A percentile compares a stretch with the other conserved stretches of the same genome.
phyloP scores from a whole-genome alignment of 345 rosid species.

The Ceriops tagal region DNA sequence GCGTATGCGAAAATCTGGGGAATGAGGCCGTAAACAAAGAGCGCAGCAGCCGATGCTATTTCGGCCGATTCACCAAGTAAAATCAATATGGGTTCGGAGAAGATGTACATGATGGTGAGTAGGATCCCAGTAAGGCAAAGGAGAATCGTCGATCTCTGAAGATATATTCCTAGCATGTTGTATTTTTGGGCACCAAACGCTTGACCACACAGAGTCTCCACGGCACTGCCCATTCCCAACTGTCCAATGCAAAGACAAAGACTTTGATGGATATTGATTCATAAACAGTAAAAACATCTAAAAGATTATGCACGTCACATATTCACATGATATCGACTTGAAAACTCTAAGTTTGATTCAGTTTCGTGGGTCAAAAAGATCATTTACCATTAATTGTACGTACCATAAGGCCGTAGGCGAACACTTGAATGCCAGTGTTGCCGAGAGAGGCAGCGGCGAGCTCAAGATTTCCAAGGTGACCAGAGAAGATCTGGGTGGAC shows the following conservation, averaged over 20 bases:
- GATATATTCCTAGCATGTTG: constrained; percentile 64
- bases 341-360: no score
- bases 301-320: no score
- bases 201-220: constrained; percentile 80
- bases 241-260: background rate
- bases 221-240: constrained; percentile 68
- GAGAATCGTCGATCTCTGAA: constrained; percentile 63
- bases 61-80: constrained; percentile 48
- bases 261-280: background rate
- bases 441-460: constrained; percentile 30
- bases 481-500: constrained; percentile 23
- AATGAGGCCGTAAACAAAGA: constrained; percentile 34
- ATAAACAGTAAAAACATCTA: no score
- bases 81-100: constrained; percentile 46
- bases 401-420: constrained; percentile 22
- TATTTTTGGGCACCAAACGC: constrained; percentile 69
- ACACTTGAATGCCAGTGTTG: constrained; percentile 21
- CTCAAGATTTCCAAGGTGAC: constrained; percentile 26
- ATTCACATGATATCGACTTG: no score
- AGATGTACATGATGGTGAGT: constrained; percentile 43
- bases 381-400: background rate
- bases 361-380: background rate
- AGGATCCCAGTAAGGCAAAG: constrained; percentile 46
- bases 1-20: constrained; percentile 33
- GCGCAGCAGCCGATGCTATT: constrained; percentile 51